Percentiles rank a stretch among this genome's conserved stretches.
These are phyloP conservation scores for Schizonepeta tenuifolia DNA, from an alignment of 257 asterid genomes.

Conservation along the genomic window DNA sequence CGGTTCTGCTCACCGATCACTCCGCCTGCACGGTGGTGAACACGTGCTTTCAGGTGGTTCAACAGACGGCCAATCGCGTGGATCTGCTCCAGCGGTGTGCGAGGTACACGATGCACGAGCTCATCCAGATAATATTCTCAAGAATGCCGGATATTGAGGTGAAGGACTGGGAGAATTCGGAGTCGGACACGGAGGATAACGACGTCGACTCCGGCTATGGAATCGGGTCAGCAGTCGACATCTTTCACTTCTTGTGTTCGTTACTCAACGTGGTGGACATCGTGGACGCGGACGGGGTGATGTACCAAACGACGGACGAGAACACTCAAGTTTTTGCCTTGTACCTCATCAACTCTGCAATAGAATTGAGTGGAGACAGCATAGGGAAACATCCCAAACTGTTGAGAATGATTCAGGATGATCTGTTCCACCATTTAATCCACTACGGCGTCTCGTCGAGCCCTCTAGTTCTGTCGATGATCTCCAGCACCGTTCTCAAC, in stretches of 20 bases:
- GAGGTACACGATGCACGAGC: constrained; percentile 81
- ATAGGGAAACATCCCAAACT: constrained; percentile 88
- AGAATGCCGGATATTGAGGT: constrained; percentile 81
- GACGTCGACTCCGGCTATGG: constrained; percentile 76
- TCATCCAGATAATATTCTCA: constrained; percentile 66
- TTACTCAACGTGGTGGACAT: constrained; percentile 76
- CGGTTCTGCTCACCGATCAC: constrained; percentile 71
- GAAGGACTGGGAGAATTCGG: constrained; percentile 78
- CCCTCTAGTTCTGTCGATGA: constrained; percentile 86
- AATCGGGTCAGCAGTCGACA: constrained; percentile 73
- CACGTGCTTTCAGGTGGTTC: constrained; percentile 91
- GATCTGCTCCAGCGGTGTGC: constrained; percentile 89
- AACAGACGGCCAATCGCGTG: constrained; percentile 70
- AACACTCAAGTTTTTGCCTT: constrained; percentile 76
- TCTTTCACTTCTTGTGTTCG: constrained; percentile 91
- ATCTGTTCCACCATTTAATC: constrained; percentile 80
- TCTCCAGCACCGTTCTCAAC: constrained; percentile 81
- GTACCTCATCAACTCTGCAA: constrained; percentile 72
- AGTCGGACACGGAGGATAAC: constrained; percentile 83
- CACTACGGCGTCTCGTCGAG: constrained; percentile 75
- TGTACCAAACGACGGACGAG: constrained; percentile 59
- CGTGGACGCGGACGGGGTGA: constrained; percentile 58
- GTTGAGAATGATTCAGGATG: constrained; percentile 90
- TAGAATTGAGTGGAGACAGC: constrained; percentile 90
- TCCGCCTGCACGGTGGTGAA: constrained; percentile 80